These are phyloP conservation scores for Saprolegnia parasitica DNA, from an alignment of 352 stramenopile genomes.

Conservation along the genomic window DNA sequence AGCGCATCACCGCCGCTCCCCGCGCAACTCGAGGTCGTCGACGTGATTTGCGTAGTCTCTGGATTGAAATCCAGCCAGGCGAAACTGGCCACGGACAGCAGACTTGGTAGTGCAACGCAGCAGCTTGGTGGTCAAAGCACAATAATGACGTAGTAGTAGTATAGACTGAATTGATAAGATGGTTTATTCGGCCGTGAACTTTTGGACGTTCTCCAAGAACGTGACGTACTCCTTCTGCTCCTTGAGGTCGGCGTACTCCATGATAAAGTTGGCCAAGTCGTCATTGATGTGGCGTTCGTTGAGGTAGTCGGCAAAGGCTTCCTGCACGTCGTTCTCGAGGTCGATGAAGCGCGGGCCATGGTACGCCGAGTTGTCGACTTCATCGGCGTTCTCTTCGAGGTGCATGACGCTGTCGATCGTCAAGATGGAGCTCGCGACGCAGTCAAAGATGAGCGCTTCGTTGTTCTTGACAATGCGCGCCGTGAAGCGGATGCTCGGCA, in stretches of 20 bases:
- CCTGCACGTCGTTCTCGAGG: constrained; percentile 79
- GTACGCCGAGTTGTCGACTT: constrained; percentile 62
- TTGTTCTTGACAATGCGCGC: constrained; percentile 67
- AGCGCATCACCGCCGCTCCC: too few relatives aligned
- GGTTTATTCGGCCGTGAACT: constrained; percentile 34
- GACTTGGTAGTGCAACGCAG: too few relatives aligned
- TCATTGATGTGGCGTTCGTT: constrained; percentile 74
- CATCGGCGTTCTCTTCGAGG: constrained; percentile 47
- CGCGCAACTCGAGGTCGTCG: too few relatives aligned
- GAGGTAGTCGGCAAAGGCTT: constrained; percentile 76
- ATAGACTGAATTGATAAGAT: too few relatives aligned
- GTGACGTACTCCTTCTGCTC: constrained; percentile 80
- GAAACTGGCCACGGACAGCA: too few relatives aligned
- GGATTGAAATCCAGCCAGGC: too few relatives aligned
- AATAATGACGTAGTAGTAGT: too few relatives aligned
- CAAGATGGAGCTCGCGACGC: constrained; percentile 72
- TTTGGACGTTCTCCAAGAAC: constrained; percentile 63
- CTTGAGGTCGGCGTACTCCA: constrained; percentile 77
- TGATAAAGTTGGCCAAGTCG: constrained; percentile 80
- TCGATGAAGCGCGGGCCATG: constrained; percentile 76
- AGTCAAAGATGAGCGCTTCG: constrained; percentile 75
- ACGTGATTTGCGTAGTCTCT: too few relatives aligned
- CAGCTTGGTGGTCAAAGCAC: too few relatives aligned
- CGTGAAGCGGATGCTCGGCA: constrained; percentile 73
- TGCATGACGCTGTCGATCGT: constrained; percentile 75